Evolutionary conservation across 2,329 filamentous ascomycete genomes (phyloP).

Genomic region (Arthrobotrys sphaeroides): DNA sequence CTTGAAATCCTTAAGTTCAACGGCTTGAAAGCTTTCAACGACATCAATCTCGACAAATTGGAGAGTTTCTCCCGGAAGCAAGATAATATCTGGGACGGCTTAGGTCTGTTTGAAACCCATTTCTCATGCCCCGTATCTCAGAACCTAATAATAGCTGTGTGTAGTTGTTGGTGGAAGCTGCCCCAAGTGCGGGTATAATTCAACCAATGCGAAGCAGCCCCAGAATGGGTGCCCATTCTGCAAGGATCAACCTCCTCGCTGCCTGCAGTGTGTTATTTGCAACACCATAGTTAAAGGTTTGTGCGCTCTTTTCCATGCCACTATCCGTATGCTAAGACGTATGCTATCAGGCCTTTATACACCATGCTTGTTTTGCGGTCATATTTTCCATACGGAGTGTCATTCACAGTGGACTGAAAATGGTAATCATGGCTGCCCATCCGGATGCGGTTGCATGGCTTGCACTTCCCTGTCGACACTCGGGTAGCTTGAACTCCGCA

Average conservation of each 20-base stretch:
- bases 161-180: conserved; percentile 41
- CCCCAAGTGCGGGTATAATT: conserved; percentile 48
- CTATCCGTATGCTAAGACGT: not conserved
- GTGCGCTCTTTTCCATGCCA: not conserved
- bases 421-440: conserved; percentile 37
- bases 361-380: conserved; percentile 58
- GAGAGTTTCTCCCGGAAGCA: conserved; percentile 43
- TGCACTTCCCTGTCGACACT: conserved; percentile 30
- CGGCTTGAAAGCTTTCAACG: conserved; percentile 64
- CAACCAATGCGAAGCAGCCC: conserved; percentile 47
- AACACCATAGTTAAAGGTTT: conserved; percentile 57
- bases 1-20: conserved; percentile 77
- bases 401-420: conserved; percentile 56
- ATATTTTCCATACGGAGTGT: conserved; percentile 58
- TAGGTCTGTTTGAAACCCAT: conserved; percentile 30
- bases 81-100: conserved; percentile 55
- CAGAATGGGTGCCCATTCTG: conserved; percentile 55
- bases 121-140: not conserved
- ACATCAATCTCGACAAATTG: conserved; percentile 33
- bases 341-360: conserved; percentile 55
- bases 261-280: conserved; percentile 58
- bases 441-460: conserved; percentile 43
- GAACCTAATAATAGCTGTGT: not conserved
- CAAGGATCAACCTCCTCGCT: conserved; percentile 56
- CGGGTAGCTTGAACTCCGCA: conserved; percentile 26